phyloP scores from a whole-genome alignment of 2,329 filamentous ascomycete genomes.

The Cladophialophora chaetospira region DNA sequence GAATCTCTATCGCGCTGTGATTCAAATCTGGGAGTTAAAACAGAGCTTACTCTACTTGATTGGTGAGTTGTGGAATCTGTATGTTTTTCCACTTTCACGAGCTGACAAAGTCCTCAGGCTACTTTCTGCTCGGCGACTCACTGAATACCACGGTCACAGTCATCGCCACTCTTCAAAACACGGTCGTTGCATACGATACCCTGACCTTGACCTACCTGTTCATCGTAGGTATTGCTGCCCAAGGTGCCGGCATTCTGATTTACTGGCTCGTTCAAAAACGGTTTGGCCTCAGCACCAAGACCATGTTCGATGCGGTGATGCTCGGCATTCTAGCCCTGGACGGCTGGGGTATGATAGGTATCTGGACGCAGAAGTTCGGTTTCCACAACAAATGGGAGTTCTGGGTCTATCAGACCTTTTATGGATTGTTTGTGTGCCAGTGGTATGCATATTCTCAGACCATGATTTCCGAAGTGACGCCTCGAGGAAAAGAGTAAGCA shows the following conservation, averaged over 20 bases:
- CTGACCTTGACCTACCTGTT: constrained; percentile 66
- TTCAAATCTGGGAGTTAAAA: constrained; percentile 64
- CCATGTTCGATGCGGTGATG: constrained; percentile 68
- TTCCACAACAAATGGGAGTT: constrained; percentile 59
- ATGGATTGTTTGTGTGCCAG: constrained; percentile 63
- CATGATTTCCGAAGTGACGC: constrained; percentile 70
- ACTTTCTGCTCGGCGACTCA: constrained; percentile 70
- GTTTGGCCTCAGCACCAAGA: constrained; percentile 63
- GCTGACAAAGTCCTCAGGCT: constrained; percentile 41
- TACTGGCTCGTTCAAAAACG: constrained; percentile 65
- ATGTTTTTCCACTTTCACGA: not conserved
- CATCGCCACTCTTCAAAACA: constrained; percentile 66
- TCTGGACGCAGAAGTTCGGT: constrained; percentile 57
- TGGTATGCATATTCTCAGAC: constrained; percentile 73
- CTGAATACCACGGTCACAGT: constrained; percentile 72
- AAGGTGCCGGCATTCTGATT: constrained; percentile 62
- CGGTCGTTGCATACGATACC: constrained; percentile 65
- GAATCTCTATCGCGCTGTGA: constrained; percentile 61
- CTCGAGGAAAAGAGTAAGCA: constrained; percentile 61
- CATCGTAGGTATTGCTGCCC: constrained; percentile 65
- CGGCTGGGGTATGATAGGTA: constrained; percentile 62
- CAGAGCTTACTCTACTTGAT: constrained; percentile 68
- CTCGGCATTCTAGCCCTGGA: constrained; percentile 62
- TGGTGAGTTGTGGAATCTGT: constrained; percentile 49
- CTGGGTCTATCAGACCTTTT: constrained; percentile 58